Evolutionary conservation across 495 filamentous ascomycete genomes (phyloP).

Genomic region (Neurospora hispaniola): DNA sequence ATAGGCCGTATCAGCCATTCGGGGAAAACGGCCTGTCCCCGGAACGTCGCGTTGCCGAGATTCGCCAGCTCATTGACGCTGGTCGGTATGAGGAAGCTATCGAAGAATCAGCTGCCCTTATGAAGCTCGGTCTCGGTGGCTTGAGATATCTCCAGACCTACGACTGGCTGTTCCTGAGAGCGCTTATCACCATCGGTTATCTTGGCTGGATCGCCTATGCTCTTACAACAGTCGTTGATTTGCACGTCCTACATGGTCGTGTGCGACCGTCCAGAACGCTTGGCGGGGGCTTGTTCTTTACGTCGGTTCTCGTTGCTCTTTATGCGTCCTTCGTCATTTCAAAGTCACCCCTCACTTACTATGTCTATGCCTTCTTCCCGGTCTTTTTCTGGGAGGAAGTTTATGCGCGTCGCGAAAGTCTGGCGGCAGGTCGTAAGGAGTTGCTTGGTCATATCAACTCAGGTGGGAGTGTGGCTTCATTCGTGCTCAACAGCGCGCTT

Average conservation of each 20-base stretch:
- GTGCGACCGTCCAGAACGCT: constrained; percentile 54
- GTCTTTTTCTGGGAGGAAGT: constrained; percentile 97
- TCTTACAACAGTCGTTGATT: constrained; percentile 79
- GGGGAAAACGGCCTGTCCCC: constrained; percentile 52
- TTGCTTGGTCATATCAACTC: constrained; percentile 59
- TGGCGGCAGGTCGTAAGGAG: constrained; percentile 54
- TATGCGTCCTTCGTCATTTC: constrained; percentile 74
- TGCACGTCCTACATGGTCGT: constrained; percentile 72
- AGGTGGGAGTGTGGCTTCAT: constrained; percentile 39
- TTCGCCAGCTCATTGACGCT: constrained; percentile 54
- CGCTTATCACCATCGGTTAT: constrained; percentile 89
- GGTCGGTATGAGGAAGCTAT: constrained; percentile 67
- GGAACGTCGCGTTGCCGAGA: constrained; percentile 55
- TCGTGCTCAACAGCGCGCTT: constrained; percentile 49
- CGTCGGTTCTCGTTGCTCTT: constrained; percentile 59
- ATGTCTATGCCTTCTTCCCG: constrained; percentile 86
- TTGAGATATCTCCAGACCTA: constrained; percentile 88
- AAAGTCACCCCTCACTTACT: constrained; percentile 74
- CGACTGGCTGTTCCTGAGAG: constrained; percentile 95
- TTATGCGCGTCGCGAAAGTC: constrained; percentile 61
- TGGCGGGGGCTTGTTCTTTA: constrained; percentile 55
- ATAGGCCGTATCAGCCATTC: constrained; percentile 55
- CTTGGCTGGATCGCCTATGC: constrained; percentile 96
- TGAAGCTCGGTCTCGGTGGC: constrained; percentile 69
- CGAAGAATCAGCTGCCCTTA: constrained; percentile 57